Evolutionary conservation across 441 rosid species (phyloP), one percentile per base, ranked within the genome.

Genomic region (Erodium moschatum): DNA sequence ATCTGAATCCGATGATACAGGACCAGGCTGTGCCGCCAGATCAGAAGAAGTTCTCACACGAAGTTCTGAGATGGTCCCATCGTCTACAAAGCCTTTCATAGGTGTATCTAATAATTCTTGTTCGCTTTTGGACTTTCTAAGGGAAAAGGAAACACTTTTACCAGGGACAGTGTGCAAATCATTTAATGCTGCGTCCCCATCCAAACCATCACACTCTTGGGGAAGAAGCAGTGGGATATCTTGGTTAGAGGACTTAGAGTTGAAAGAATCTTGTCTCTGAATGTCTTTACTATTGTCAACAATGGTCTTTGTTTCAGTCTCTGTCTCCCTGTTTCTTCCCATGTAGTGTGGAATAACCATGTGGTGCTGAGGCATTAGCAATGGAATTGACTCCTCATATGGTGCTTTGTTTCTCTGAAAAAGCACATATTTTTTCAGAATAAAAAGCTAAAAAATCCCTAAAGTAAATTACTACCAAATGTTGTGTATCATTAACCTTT

Each of bases 301-400:
- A 66, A 48, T 73, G 56, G 73, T 81, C 81, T 81, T 78, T 71
- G 69, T 38, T 38, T 38, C 42, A 4, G 5, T 38, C 5, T 38
- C 42, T 5, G 5, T 5, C 42, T 38, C 42, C 42, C 9, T 6
- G 9, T 5, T 38, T 38, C 42, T 62, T 67, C 91, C 97, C 96
- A 85, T 77, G 78, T 90, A 95, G 79, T 90, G 99, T 46, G 98
- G 99, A 74, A 92, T 90, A 76, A 90, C 97, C 99, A 90, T 92
- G 80, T 95, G 95, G 66, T 95, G 98, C 76, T 90, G 99, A 73
- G 99, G 99, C 89, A 92, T 90, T 70, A 95, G 97, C 38, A 92
- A 83, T 46, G 99, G 99, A 81, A 95, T 92, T 44, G 91, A 76
- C 82, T 95, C 96, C 82, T 95, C 97, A 72, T 90, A 78, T 54